phyloP scores from a whole-genome alignment of 768 basidiomycete species.

The Tulasnella sp. region DNA sequence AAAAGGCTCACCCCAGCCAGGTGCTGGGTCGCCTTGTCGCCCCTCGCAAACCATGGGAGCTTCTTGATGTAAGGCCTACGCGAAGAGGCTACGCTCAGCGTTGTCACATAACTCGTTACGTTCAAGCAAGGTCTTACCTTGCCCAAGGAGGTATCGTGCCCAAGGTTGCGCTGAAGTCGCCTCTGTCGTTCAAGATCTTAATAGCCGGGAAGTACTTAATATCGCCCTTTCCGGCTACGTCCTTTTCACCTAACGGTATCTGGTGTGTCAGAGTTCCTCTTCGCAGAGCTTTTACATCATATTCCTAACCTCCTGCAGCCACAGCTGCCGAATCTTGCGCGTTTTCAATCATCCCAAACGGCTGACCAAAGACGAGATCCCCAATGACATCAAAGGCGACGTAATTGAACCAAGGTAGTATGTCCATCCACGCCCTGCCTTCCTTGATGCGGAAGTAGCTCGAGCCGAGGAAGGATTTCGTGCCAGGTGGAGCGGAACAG shows the following conservation, averaged over 20 bases:
- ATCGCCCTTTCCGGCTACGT: conserved; percentile 17
- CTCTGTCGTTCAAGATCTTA: conserved; percentile 76
- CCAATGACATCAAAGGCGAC: conserved; percentile 70
- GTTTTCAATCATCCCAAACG: conserved; percentile 79
- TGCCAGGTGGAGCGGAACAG: conserved; percentile 26
- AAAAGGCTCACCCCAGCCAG: conserved; percentile 47
- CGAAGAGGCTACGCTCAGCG: neutral
- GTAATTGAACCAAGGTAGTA: conserved; percentile 59
- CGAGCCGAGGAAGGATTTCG: conserved; percentile 1
- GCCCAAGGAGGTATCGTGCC: conserved; percentile 65
- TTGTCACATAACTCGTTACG: neutral
- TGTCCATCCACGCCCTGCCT: conserved; percentile 64
- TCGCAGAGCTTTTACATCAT: neutral
- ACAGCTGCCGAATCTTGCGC: conserved; percentile 64
- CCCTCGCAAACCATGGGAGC: conserved; percentile 69
- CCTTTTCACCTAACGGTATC: conserved; percentile 17
- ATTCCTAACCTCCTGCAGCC: conserved; percentile 30
- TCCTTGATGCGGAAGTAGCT: conserved; percentile 23
- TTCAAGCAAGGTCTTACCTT: conserved; percentile 24
- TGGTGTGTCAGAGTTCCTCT: neutral
- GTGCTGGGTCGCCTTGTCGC: conserved; percentile 52
- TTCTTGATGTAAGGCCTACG: conserved; percentile 44
- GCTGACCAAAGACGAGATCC: conserved; percentile 76
- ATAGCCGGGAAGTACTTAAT: conserved; percentile 58
- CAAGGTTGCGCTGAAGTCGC: conserved; percentile 77